A percentile compares a stretch with the other conserved stretches of the same genome.
These are phyloP conservation scores for Penicillium lagena DNA, from an alignment of 495 filamentous ascomycete species.

Conservation along the genomic window DNA sequence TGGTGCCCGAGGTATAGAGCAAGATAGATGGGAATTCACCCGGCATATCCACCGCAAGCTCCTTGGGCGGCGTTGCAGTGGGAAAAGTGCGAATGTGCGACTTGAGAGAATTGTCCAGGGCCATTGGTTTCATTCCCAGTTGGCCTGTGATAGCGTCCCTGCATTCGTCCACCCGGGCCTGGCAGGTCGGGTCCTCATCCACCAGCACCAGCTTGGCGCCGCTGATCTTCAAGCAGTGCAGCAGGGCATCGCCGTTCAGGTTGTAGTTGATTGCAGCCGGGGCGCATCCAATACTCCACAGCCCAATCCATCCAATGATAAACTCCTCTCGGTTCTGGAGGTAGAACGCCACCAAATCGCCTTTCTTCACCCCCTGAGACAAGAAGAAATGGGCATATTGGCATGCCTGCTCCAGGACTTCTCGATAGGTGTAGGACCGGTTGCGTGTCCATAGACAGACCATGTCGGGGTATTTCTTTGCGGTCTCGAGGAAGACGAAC, in stretches of 20 bases:
- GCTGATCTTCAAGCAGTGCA: constrained; percentile 63
- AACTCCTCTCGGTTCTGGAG: constrained; percentile 66
- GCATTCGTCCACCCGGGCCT: constrained; percentile 49
- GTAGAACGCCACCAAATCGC: constrained; percentile 65
- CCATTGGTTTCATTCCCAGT: constrained; percentile 47
- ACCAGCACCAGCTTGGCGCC: constrained; percentile 56
- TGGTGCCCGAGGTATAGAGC: constrained; percentile 69
- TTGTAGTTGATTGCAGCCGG: constrained; percentile 72
- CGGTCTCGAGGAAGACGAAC: constrained; percentile 58
- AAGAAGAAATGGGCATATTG: constrained; percentile 64
- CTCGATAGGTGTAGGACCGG: constrained; percentile 55
- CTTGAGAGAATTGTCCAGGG: constrained; percentile 41
- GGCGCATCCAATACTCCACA: constrained; percentile 58
- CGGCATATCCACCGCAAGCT: constrained; percentile 32
- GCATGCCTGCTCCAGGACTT: constrained; percentile 47
- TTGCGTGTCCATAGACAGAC: constrained; percentile 63
- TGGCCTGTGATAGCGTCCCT: constrained; percentile 38
- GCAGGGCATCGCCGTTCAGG: constrained; percentile 54
- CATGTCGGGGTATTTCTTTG: constrained; percentile 36
- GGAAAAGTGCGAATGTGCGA: constrained; percentile 41
- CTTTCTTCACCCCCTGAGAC: constrained; percentile 50
- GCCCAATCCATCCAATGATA: constrained; percentile 54
- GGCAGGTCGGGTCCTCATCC: constrained; percentile 53
- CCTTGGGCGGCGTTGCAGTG: constrained; percentile 33
- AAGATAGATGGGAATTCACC: constrained; percentile 49